Conservation (phyloP, 2,329 filamentous ascomycete species). For the Aspergillus chevalieri region DNA sequence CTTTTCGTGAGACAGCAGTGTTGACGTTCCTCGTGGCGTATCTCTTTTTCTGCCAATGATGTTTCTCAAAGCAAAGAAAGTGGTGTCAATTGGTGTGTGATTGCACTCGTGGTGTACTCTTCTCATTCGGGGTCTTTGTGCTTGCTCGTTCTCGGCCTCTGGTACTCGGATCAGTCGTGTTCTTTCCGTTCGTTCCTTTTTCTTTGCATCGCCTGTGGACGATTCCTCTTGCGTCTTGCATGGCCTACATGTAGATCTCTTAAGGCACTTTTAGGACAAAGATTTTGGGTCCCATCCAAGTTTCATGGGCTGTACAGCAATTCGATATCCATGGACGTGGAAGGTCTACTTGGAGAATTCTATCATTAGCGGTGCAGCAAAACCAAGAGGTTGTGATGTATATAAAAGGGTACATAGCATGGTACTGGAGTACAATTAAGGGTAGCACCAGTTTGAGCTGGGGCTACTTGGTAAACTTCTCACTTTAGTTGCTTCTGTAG, state of each 20-base stretch:
- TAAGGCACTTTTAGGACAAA: not conserved
- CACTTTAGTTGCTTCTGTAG: too few species aligned
- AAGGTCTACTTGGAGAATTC: not conserved
- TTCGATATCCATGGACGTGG: not conserved
- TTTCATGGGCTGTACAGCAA: not conserved
- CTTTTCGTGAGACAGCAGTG: not conserved
- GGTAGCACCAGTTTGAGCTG: not conserved
- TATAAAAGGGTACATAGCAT: not conserved
- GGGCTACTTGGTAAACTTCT: not conserved
- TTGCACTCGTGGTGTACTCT: not conserved
- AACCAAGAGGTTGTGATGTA: not conserved
- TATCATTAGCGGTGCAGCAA: not conserved
- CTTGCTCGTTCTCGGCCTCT: not conserved
- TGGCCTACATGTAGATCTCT: slow-evolving; percentile 1
- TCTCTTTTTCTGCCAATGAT: not conserved
- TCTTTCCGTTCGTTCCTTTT: not conserved
- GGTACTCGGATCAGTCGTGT: not conserved
- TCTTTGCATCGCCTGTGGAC: not conserved
- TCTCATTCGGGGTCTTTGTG: not conserved
- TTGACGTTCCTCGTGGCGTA: not conserved
- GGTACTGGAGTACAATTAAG: not conserved
- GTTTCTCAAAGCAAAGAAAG: not conserved
- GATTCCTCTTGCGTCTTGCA: not conserved
- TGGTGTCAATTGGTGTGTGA: not conserved
- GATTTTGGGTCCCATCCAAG: not conserved